Evolutionary conservation across 2,329 filamentous ascomycete genomes (phyloP).

Genomic region (Rhinocladiella similis): DNA sequence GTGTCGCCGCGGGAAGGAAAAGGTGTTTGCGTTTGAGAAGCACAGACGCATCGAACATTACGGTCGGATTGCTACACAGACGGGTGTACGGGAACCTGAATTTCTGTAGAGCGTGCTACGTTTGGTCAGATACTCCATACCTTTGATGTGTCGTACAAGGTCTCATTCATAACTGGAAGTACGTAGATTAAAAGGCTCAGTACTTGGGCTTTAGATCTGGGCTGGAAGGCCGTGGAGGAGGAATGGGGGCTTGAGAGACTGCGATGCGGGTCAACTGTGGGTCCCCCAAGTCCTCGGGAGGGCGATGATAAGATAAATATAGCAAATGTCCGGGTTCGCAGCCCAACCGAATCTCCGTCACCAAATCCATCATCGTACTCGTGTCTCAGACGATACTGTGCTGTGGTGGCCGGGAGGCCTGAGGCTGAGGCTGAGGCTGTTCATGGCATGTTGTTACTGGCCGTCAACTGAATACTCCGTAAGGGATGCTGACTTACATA

Average conservation of each 20-base stretch:
- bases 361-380: too few species aligned
- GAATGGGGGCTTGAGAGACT: too few species aligned
- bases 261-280: too few species aligned
- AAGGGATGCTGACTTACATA: neutral
- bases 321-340: neutral
- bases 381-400: too few species aligned
- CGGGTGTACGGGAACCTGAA: conserved; percentile 42
- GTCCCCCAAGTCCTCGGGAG: too few species aligned
- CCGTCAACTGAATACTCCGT: neutral
- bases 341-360: neutral
- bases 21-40: conserved; percentile 40
- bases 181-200: too few species aligned
- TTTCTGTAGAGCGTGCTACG: conserved; percentile 4
- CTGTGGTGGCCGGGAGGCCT: too few species aligned
- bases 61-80: conserved; percentile 31
- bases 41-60: conserved; percentile 37
- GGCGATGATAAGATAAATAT: neutral
- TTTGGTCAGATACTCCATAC: neutral
- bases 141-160: neutral
- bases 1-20: conserved; percentile 51
- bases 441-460: neutral
- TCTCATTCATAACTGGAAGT: too few species aligned
- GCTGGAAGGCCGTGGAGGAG: too few species aligned
- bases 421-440: neutral
- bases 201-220: too few species aligned